These are phyloP conservation scores for Bryopsis sp. DNA, from an alignment of 139 green algal genomes.

Conservation along the genomic window DNA sequence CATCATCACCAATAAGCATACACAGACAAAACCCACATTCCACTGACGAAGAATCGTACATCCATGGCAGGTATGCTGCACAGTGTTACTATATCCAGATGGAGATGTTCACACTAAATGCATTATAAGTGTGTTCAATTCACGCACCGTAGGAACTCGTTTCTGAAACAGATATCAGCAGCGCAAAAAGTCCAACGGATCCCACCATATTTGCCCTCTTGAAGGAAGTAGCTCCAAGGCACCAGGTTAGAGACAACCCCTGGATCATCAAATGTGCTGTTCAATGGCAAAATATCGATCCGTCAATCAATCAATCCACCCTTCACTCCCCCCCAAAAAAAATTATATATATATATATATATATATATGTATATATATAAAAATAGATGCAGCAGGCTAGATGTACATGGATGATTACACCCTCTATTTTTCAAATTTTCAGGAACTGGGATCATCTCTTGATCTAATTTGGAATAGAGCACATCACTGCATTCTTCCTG, in stretches of 20 bases:
- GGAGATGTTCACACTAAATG: no score
- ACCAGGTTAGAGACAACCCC: conserved; percentile 55
- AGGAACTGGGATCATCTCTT: neutral
- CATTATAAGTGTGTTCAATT: no score
- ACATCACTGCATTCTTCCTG: neutral
- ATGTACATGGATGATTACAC: neutral
- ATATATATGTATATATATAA: neutral
- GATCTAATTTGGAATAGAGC: neutral
- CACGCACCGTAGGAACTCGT: conserved; percentile 52
- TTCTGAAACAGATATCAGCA: conserved; percentile 72
- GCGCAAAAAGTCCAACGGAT: conserved; percentile 79
- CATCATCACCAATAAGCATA: no score
- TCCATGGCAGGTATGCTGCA: no score
- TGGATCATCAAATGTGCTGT: conserved; percentile 83
- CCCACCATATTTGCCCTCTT: conserved; percentile 44
- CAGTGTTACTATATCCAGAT: no score
- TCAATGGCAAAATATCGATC: neutral
- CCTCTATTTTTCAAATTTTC: neutral
- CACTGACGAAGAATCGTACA: no score
- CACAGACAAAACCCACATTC: no score
- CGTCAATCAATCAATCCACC: neutral
- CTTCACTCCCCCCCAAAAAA: no score
- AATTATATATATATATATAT: no score
- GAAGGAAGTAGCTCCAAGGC: conserved; percentile 61
- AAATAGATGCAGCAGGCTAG: neutral